phyloP scores from a whole-genome alignment of 169 alveolate genomes.

The Plasmodium gonderi region DNA sequence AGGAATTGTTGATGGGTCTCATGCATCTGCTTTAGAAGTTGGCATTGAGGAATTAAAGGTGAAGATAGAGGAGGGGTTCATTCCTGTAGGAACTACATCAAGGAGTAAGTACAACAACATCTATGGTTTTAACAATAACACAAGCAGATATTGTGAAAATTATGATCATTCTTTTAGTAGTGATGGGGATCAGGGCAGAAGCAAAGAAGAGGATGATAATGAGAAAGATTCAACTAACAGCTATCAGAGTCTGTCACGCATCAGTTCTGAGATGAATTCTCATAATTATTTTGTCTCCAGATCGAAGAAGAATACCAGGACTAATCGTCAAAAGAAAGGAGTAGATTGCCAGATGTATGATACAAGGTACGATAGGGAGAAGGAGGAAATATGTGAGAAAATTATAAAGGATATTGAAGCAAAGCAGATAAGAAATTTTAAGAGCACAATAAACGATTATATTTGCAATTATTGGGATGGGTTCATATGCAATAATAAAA shows the following conservation, averaged over 20 bases:
- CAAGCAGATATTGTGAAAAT: background rate
- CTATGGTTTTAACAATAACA: background rate
- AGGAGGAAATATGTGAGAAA: background rate
- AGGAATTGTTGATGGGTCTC: background rate
- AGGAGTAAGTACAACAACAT: background rate
- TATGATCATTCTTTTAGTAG: background rate
- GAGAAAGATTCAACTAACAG: background rate
- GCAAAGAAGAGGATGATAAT: background rate
- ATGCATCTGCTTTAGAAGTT: background rate
- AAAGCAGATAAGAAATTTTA: constrained; percentile 43
- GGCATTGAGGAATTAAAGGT: background rate
- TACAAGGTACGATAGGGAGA: background rate
- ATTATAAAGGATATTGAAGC: constrained; percentile 15
- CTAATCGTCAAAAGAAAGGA: no score
- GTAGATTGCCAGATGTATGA: background rate
- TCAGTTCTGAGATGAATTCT: background rate
- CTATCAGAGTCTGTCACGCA: background rate
- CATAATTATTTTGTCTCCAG: no score
- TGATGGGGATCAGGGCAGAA: no score
- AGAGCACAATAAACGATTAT: constrained; percentile 66
- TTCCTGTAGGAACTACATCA: no score
- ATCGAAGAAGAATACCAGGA: background rate
- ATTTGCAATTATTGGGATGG: constrained; percentile 83
- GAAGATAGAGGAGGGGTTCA: no score
- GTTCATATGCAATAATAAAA: constrained; percentile 78